Percentiles rank a stretch among this genome's conserved stretches.
phyloP scores from a whole-genome alignment of 352 stramenopile genomes.

The Aphanomyces invadans region DNA sequence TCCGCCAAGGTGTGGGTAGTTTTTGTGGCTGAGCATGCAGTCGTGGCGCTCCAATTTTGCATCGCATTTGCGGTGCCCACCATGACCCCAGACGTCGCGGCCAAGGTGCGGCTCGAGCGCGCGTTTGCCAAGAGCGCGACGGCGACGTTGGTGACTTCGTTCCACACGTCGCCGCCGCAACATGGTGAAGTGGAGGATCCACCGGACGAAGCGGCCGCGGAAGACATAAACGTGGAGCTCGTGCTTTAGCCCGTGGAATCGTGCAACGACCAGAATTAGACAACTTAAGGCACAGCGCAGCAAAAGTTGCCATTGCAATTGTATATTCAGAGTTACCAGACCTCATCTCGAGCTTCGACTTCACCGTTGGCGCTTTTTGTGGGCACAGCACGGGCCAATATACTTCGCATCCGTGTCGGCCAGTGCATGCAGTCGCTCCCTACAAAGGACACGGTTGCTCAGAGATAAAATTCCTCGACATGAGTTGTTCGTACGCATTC shows the following conservation, averaged over 20 bases:
- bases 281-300: too few relatives aligned
- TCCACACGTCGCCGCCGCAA: slow-evolving; percentile 9
- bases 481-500: slow-evolving; percentile 52
- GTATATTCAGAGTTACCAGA: too few relatives aligned
- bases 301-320: too few relatives aligned
- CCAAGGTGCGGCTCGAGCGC: slow-evolving; percentile 43
- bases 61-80: slow-evolving; percentile 50
- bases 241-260: too few relatives aligned
- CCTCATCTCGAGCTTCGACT: too few relatives aligned
- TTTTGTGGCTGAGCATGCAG: slow-evolving; percentile 60
- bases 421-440: slow-evolving; percentile 46
- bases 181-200: neutral
- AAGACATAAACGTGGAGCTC: neutral
- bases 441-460: slow-evolving; percentile 29
- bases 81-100: slow-evolving; percentile 44
- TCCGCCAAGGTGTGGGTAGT: slow-evolving; percentile 68
- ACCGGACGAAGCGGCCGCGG: too few relatives aligned
- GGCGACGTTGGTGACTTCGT: slow-evolving; percentile 44
- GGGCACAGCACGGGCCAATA: slow-evolving; percentile 66
- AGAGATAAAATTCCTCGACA: slow-evolving; percentile 12
- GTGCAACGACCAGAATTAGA: too few relatives aligned
- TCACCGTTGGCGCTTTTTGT: neutral
- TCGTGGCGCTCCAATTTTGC: slow-evolving; percentile 59
- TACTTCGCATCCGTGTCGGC: slow-evolving; percentile 73
- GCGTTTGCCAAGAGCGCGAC: slow-evolving; percentile 65